A percentile compares a stretch with the other conserved stretches of the same genome.
Evolutionary conservation across 768 basidiomycete genomes (phyloP).

Genomic region (Psilocybe cubensis): DNA sequence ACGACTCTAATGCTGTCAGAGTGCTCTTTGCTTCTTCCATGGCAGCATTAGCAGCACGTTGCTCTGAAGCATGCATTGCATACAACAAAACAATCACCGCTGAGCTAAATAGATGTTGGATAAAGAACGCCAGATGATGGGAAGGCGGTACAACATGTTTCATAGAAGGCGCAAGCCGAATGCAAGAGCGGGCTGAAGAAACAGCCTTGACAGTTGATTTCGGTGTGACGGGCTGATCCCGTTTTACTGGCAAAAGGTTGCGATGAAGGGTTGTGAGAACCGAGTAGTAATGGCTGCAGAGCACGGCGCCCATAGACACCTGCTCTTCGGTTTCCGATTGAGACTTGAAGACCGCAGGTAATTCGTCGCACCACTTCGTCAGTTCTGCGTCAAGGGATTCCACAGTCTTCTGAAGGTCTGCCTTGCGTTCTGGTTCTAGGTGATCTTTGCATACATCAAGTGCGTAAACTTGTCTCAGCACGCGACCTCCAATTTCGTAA

Average conservation of each 20-base stretch:
- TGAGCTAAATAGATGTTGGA: conserved; percentile 88
- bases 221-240: conserved; percentile 67
- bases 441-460: conserved; percentile 77
- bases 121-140: conserved; percentile 87
- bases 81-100: conserved; percentile 84
- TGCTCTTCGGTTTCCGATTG: conserved; percentile 75
- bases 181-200: conserved; percentile 83
- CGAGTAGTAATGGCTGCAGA: conserved; percentile 90
- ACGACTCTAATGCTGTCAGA: conserved; percentile 69
- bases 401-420: conserved; percentile 76
- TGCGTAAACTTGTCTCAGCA: conserved; percentile 83
- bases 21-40: conserved; percentile 85
- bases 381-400: conserved; percentile 79
- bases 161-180: conserved; percentile 83
- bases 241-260: conserved; percentile 81
- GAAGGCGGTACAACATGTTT: conserved; percentile 84
- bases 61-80: conserved; percentile 81
- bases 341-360: conserved; percentile 77
- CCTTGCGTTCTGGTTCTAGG: conserved; percentile 73
- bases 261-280: conserved; percentile 87
- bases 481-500: conserved; percentile 84
- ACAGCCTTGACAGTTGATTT: conserved; percentile 82
- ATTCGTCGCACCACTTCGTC: conserved; percentile 81
- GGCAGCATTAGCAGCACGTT: conserved; percentile 64
- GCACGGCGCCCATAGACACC: conserved; percentile 82